Conservation (phyloP, 1,139 yeast genomes). For the Zygosaccharomyces pseudobailii region DNA sequence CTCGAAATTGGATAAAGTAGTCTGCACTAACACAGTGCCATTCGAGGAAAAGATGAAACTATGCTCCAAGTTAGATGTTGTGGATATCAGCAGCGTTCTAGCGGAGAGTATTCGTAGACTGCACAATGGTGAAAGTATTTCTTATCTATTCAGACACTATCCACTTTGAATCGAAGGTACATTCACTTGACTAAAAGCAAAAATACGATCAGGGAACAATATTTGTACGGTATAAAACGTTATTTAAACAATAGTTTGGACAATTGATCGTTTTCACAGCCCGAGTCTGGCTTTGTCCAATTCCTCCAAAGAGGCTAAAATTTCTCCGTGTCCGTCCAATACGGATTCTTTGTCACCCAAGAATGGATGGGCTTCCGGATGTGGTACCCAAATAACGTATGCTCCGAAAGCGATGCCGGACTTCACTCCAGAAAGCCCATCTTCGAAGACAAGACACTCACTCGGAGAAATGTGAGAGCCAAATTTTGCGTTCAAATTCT, state of each 20-base stretch:
- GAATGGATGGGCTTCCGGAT: constrained; percentile 57
- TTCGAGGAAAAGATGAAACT: constrained; percentile 65
- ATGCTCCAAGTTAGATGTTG: constrained; percentile 73
- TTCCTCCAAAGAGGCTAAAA: constrained; percentile 47
- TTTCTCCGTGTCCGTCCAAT: constrained; percentile 51
- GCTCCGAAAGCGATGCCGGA: constrained; percentile 87
- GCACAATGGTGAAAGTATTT: constrained; percentile 95
- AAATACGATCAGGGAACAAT: background rate
- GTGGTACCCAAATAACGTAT: constrained; percentile 89
- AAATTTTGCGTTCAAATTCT: constrained; percentile 51
- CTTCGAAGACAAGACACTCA: constrained; percentile 89
- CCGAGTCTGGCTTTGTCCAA: constrained; percentile 53
- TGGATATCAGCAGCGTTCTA: constrained; percentile 82
- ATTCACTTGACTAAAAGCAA: background rate
- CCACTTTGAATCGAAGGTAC: constrained; percentile 37
- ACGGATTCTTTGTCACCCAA: constrained; percentile 47
- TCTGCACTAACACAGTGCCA: constrained; percentile 94
- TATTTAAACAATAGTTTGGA: background rate
- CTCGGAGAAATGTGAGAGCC: constrained; percentile 53
- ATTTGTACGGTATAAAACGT: constrained; percentile 2
- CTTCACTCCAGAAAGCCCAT: constrained; percentile 82
- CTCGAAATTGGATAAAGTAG: constrained; percentile 71
- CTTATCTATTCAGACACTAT: constrained; percentile 79
- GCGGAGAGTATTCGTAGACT: constrained; percentile 97
- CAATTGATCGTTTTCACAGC: constrained; percentile 16